Evolutionary conservation across 129 eudicot species (phyloP).

Genomic region (Saposhnikovia divaricata): DNA sequence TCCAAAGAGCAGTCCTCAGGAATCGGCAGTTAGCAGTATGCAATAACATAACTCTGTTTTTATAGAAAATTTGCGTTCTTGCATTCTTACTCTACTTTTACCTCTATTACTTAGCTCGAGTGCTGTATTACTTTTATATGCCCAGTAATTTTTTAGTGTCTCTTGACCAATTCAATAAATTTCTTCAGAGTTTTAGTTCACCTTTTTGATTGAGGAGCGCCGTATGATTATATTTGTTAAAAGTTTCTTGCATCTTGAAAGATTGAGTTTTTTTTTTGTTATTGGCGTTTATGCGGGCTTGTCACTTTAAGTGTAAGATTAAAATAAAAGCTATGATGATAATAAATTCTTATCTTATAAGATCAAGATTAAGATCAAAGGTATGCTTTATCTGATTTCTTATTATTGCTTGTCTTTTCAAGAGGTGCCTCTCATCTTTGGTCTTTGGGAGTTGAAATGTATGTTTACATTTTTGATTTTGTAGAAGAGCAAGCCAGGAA

Average conservation of each 20-base stretch:
- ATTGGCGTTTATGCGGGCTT: not conserved
- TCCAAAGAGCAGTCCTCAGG: slow-evolving; percentile 45
- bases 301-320: not conserved
- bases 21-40: slow-evolving; percentile 53
- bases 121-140: not conserved
- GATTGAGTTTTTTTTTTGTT: not conserved
- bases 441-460: not conserved
- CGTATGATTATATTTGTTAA: not conserved
- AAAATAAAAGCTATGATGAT: not conserved
- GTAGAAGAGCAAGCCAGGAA: slow-evolving; percentile 39
- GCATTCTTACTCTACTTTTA: not conserved
- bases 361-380: not conserved
- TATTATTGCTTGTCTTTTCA: not conserved
- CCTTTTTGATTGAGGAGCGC: not conserved
- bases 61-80: not conserved
- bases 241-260: not conserved
- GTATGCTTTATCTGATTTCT: not conserved
- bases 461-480: not conserved
- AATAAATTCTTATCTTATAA: not conserved
- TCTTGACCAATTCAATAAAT: not conserved
- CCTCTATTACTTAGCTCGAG: not conserved
- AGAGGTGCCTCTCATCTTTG: not conserved
- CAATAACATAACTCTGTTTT: not conserved
- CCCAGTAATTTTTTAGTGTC: not conserved
- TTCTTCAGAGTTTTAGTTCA: not conserved